A percentile compares a stretch with the other conserved stretches of the same genome.
Evolutionary conservation across 1,139 yeast species (phyloP).

Genomic region (Suhomyces yuchorum): DNA sequence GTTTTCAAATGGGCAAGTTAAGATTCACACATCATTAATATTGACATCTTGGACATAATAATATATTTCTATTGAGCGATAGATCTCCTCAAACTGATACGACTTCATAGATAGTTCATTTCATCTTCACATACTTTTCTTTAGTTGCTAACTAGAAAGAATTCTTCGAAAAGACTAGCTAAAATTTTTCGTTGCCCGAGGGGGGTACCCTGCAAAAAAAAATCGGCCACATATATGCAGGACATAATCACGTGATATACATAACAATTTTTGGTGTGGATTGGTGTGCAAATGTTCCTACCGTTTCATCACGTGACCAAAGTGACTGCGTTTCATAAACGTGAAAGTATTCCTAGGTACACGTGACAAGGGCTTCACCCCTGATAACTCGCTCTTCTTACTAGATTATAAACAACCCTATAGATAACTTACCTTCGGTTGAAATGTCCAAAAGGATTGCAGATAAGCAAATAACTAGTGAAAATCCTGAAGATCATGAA

Average conservation of each 20-base stretch:
- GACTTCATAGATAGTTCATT: background rate
- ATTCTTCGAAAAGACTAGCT: conserved; percentile 13
- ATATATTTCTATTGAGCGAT: background rate
- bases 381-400: conserved; percentile 2
- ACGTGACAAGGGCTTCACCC: conserved; percentile 4
- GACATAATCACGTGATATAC: background rate
- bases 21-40: too few relatives aligned
- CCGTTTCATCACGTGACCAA: background rate
- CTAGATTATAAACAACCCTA: background rate
- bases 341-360: background rate
- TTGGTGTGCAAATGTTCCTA: background rate
- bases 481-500: conserved; percentile 34
- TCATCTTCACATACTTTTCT: conserved; percentile 20
- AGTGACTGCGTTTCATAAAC: background rate
- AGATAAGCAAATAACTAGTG: conserved; percentile 56
- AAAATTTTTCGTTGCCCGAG: conserved; percentile 13
- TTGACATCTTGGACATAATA: too few relatives aligned
- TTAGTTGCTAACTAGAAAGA: conserved; percentile 21
- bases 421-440: background rate
- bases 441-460: conserved; percentile 71
- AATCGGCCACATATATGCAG: conserved; percentile 8
- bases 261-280: background rate
- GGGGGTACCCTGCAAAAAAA: conserved; percentile 5
- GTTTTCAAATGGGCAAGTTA: too few relatives aligned
- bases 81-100: background rate